Percentiles rank a stretch among this genome's conserved stretches.
phyloP scores from a whole-genome alignment of 257 asterid species.

The Fraxinus pennsylvanica region DNA sequence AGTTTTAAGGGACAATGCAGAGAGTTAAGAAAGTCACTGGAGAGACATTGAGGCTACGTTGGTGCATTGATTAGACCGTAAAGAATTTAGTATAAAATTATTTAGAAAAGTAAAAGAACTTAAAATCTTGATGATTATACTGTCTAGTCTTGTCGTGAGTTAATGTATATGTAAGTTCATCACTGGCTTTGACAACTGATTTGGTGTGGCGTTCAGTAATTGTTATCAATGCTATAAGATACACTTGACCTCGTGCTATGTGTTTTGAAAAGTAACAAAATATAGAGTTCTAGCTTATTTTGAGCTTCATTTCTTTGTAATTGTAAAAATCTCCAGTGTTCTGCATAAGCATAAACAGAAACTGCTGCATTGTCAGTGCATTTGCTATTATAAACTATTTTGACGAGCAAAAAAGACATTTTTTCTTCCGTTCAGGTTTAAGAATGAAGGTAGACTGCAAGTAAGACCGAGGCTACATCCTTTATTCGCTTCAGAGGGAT shows the following conservation, averaged over 20 bases:
- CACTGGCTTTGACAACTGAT: not conserved
- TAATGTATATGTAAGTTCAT: not conserved
- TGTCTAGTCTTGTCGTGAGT: not conserved
- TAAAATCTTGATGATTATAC: too few species aligned
- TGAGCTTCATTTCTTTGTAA: not conserved
- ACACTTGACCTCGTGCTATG: not conserved
- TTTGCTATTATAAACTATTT: not conserved
- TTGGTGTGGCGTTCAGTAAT: not conserved
- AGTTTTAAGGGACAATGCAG: not conserved
- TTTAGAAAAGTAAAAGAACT: not conserved
- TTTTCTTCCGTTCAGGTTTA: conserved; percentile 40
- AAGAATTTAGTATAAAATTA: too few species aligned
- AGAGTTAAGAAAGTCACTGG: not conserved
- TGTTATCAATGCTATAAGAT: too few species aligned
- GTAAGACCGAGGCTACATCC: conserved; percentile 31
- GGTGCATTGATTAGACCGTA: too few species aligned
- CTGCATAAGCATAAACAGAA: not conserved
- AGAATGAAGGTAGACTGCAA: conserved; percentile 27
- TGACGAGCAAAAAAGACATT: not conserved
- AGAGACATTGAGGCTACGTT: not conserved
- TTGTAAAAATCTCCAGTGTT: not conserved
- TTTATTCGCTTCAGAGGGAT: conserved; percentile 49
- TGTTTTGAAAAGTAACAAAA: conserved; percentile 1
- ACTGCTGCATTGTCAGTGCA: not conserved
- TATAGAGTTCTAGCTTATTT: not conserved